Evolutionary conservation across 192 early-diverging fungal genomes (phyloP).

Genomic region (Rhizophagus clarus): DNA sequence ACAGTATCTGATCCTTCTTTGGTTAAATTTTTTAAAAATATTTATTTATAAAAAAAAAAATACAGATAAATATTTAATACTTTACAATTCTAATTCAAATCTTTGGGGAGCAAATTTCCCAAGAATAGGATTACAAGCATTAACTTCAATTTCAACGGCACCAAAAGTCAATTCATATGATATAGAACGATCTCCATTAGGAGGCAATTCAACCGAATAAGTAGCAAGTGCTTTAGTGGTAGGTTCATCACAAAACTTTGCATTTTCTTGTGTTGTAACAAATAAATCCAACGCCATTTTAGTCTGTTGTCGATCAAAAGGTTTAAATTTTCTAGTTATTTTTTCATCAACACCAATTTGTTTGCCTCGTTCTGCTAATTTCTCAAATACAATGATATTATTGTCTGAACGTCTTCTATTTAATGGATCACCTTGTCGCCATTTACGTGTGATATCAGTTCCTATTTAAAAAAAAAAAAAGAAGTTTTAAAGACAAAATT

Average conservation of each 20-base stretch:
- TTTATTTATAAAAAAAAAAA: no score
- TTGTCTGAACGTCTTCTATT: background rate
- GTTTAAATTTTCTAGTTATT: background rate
- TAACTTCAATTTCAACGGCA: background rate
- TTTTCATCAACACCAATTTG: conserved; percentile 5
- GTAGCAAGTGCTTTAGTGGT: background rate
- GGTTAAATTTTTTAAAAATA: no score
- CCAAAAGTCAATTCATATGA: background rate
- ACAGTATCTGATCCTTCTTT: no score
- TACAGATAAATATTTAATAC: no score
- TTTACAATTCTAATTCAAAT: background rate
- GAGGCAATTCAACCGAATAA: background rate
- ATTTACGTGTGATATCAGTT: background rate
- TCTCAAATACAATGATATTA: background rate
- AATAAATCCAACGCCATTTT: background rate
- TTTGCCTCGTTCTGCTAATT: background rate
- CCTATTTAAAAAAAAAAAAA: no score
- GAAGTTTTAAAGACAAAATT: no score
- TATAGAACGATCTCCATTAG: background rate
- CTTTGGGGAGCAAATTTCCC: background rate
- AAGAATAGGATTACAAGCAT: background rate
- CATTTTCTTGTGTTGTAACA: background rate
- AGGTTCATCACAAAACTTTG: conserved; percentile 1
- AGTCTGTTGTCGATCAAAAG: background rate
- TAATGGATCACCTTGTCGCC: background rate